Evolutionary conservation across 208 protist species (phyloP), one percentile per base, ranked within the genome.

Genomic region (Crithidia sp.): DNA sequence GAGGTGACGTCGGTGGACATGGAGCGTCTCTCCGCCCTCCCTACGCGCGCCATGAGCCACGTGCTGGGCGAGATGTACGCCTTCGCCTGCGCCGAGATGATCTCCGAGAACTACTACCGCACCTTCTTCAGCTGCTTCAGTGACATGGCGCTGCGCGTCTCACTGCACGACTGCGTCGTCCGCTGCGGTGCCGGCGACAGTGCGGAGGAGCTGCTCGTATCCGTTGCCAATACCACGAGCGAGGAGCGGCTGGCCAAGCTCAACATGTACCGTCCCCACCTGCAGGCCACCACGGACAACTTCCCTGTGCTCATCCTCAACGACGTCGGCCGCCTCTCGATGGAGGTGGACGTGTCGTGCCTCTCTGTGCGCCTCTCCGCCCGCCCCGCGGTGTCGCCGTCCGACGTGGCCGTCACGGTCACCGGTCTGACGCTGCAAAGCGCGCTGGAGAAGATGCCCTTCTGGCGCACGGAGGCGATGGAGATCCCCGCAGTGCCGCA

Each of bases 101-200:
- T 90, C 44, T 79, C 86, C n/a, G 75, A 70, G n/a, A 44, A 82
- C 17, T 70, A 74, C 45, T 90, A 89, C 61, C 68, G 76, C 28
- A 68, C 74, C 14, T 90, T 94, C 73, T 87, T 89, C 66, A 90
- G 84, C 81, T 84, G 69, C 55, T 83, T 85, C 44, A 87, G 75
- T 55, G 83, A 94, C 67, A 74, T 89, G 55, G 84, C 84, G 7
- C 19, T 89, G 14, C 39, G 58, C 44, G 5, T 94, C 55, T 72
- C 58, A 17, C 71, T 79, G 53, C 71, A 50, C 37, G 67, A 81
- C 50, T 85, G 50, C 60, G 75, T 82, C 45, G 63, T 61, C 41
- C 76, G 61, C 65, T 72, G 57, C 63, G 59, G 55, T 60, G 28
- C 65, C 7, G 43, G 6, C 37, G 63, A 62, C 7, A 28, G 5